A percentile compares a stretch with the other conserved stretches of the same genome.
Evolutionary conservation across 305 asterid genomes (phyloP).

Genomic region (Withania somnifera): DNA sequence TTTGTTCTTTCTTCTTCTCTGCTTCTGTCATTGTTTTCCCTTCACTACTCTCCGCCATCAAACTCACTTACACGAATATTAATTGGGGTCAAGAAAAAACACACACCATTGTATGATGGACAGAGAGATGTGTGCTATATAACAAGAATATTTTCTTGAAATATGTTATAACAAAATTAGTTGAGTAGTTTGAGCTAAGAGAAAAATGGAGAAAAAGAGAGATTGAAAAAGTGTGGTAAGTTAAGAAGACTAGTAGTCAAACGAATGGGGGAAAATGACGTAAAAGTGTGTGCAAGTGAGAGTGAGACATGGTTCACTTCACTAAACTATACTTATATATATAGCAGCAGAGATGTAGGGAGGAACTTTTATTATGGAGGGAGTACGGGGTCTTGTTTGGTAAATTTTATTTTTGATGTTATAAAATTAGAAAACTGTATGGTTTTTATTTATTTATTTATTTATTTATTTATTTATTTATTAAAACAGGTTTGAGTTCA

Average conservation of each 20-base stretch:
- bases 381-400: neutral
- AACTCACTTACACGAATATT: neutral
- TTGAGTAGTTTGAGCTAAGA: neutral
- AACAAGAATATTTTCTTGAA: neutral
- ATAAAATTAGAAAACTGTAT: too few species aligned
- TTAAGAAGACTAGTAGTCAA: neutral
- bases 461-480: neutral
- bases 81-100: neutral
- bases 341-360: neutral
- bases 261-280: neutral
- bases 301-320: neutral
- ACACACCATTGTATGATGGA: neutral
- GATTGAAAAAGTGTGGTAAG: neutral
- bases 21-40: conserved; percentile 70
- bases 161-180: neutral
- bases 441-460: too few species aligned
- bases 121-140: neutral
- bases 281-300: neutral
- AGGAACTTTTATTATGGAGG: neutral
- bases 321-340: conserved; percentile 1
- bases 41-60: conserved; percentile 60
- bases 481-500: neutral
- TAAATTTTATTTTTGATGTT: neutral
- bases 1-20: conserved; percentile 92
- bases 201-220: neutral